Base-by-base conservation (phyloP, 2,329 filamentous ascomycete species). In the Arachnomyces sp. region DNA sequence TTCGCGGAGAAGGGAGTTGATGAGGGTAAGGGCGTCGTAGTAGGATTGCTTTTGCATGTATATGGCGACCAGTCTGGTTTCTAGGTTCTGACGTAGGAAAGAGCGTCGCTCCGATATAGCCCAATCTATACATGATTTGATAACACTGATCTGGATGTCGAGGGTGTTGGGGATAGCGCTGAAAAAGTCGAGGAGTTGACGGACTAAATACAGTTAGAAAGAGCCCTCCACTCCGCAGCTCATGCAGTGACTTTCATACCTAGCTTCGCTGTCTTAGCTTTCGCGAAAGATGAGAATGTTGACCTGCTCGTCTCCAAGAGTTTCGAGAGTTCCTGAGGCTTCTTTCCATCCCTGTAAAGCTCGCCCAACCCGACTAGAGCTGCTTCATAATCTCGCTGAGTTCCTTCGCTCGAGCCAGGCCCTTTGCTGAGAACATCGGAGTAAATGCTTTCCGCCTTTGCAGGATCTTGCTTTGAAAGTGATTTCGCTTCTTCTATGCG, bases 41-140 rank as follows among this genome's bases (percentile, higher is more conserved):
- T 94, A 96, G 42, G 88, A 83, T 64, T 94, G 86, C 71, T 96
- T 96, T 57, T 85, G 81, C 84, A 98, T 96, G 72, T 94, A 87
- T 46, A 98, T 81, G 39, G 79, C 76, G 40, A 98, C 92, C 43
- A 98, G 82, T 48, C 92, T 84, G 43, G 90, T 94, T 73, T 98
- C 88, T 59, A 98, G 86, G 66, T 94, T 94, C 72, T 98, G 92
- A 52, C 92, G 88, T 54, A 98, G 79, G 75, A 98, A 98, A 45
- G 87, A 86, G 59, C 92, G 84, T 55, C 89, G 84, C 71, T 96
- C 88, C 38, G 86, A 84, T 40, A 90, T 86, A 36, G 92, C 92
- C 92, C 92, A 98, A 70, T 96, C 90, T 79, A 98, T 98, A 72
- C 88, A 96, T 68, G 92, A 94, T 69, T 94, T 94, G 58, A 92